Percentiles rank a stretch among this genome's conserved stretches.
phyloP scores from a whole-genome alignment of 1,139 yeast species.

The Kluyveromyces marxianus region DNA sequence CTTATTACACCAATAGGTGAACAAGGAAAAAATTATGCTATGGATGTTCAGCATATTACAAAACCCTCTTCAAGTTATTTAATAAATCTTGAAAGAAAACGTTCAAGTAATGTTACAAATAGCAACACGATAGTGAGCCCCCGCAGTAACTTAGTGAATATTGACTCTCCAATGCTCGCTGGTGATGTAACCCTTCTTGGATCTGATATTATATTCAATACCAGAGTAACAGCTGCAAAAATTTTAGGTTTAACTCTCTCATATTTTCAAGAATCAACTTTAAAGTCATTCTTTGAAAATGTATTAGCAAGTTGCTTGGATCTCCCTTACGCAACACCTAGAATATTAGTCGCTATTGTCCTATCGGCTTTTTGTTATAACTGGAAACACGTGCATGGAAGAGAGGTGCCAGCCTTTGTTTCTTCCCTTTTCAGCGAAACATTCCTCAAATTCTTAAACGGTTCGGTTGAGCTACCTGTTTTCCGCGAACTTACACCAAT shows the following conservation, averaged over 20 bases:
- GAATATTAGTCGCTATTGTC: slow-evolving; percentile 61
- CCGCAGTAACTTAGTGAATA: slow-evolving; percentile 61
- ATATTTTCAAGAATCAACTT: slow-evolving; percentile 38
- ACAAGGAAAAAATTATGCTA: slow-evolving; percentile 77
- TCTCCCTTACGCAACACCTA: slow-evolving; percentile 70
- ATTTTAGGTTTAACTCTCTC: slow-evolving; percentile 73
- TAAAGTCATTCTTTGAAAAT: slow-evolving; percentile 34
- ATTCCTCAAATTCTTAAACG: slow-evolving; percentile 39
- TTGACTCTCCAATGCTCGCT: slow-evolving; percentile 84
- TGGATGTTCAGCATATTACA: slow-evolving; percentile 67
- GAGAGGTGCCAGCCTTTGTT: slow-evolving; percentile 23
- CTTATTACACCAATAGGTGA: slow-evolving; percentile 93
- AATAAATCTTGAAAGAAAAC: slow-evolving; percentile 27
- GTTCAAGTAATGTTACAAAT: slow-evolving; percentile 23
- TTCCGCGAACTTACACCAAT: slow-evolving; percentile 86
- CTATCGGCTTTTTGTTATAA: slow-evolving; percentile 63
- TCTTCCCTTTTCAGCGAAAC: slow-evolving; percentile 30
- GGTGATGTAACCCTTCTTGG: slow-evolving; percentile 92
- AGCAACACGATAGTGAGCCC: slow-evolving; percentile 35
- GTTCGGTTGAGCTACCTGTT: slow-evolving; percentile 42
- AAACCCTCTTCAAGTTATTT: slow-evolving; percentile 53
- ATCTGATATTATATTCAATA: slow-evolving; percentile 60
- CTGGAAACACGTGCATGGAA: slow-evolving; percentile 14
- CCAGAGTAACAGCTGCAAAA: slow-evolving; percentile 67
- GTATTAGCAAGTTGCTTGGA: slow-evolving; percentile 29